A percentile compares a stretch with the other conserved stretches of the same genome.
phyloP scores from a whole-genome alignment of 306 rosid species.

The Luffa acutangula region DNA sequence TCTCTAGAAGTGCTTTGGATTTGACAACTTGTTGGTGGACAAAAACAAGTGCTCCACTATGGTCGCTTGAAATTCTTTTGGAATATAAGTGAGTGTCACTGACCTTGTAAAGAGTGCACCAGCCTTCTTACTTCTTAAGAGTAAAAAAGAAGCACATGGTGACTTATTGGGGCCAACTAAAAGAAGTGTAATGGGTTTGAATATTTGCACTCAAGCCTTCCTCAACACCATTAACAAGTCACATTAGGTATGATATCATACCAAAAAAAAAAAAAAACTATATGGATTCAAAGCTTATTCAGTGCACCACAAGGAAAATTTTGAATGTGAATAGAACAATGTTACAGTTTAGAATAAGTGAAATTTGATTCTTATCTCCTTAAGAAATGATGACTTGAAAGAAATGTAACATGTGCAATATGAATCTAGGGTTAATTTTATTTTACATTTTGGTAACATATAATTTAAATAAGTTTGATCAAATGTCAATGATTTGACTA shows the following conservation, averaged over 20 bases:
- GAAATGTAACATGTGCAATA: neutral
- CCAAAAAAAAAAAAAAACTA: neutral
- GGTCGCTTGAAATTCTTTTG: neutral
- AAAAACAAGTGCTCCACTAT: neutral
- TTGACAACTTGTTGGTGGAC: neutral
- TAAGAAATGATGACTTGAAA: neutral
- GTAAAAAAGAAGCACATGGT: neutral
- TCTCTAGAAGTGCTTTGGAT: neutral
- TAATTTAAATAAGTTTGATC: neutral
- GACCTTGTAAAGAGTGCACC: neutral
- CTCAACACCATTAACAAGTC: neutral
- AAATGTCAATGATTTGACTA: neutral
- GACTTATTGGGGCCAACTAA: neutral
- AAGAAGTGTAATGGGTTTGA: neutral
- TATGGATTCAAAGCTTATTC: neutral
- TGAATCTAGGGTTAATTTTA: neutral
- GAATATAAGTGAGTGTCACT: neutral
- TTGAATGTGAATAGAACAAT: neutral
- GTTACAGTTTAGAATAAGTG: neutral
- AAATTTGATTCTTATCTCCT: too few species aligned
- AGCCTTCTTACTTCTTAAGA: neutral
- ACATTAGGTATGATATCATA: neutral
- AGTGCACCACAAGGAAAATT: neutral
- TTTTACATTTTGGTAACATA: neutral
- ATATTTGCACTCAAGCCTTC: neutral